Conservation (phyloP, 805 yeast species). For the Candida boidinii region DNA sequence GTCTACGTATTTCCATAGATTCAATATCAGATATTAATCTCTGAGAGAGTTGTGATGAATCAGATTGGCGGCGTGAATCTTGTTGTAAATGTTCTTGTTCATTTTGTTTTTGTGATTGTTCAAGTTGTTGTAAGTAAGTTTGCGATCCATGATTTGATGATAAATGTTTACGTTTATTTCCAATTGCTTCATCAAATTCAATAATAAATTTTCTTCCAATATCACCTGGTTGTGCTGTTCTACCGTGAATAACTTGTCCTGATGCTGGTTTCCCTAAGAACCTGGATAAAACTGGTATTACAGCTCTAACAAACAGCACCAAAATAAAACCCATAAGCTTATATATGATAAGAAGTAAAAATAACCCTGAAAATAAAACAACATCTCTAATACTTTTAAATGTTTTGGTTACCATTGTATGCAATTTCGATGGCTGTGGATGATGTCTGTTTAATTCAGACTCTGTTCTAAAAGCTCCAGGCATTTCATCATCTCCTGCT, state of each 20-base stretch:
- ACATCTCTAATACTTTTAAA: slow-evolving; percentile 6
- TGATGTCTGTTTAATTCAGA: slow-evolving; percentile 3
- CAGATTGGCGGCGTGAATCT: too few relatives aligned
- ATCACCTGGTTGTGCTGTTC: slow-evolving; percentile 20
- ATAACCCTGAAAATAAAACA: slow-evolving; percentile 12
- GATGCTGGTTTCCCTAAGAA: slow-evolving; percentile 14
- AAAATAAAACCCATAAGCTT: slow-evolving; percentile 10
- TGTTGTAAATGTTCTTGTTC: too few relatives aligned
- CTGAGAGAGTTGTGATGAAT: too few relatives aligned
- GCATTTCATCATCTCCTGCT: slow-evolving; percentile 5
- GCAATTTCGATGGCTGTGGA: slow-evolving; percentile 17
- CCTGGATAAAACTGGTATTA: slow-evolving; percentile 15
- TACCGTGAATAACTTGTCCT: slow-evolving; percentile 12
- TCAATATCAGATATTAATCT: background rate
- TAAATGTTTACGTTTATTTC: too few relatives aligned
- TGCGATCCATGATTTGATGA: too few relatives aligned
- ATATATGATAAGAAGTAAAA: slow-evolving; percentile 18
- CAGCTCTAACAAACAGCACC: slow-evolving; percentile 11
- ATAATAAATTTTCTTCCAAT: slow-evolving; percentile 24
- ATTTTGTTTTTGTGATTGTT: too few relatives aligned
- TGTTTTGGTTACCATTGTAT: slow-evolving; percentile 8
- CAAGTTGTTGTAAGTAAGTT: too few relatives aligned
- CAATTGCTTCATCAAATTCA: slow-evolving; percentile 24
- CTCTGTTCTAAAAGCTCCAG: slow-evolving; percentile 15
- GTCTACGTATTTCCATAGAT: slow-evolving; percentile 16